Evolutionary conservation across 108 stramenopile species (phyloP).

Genomic region (Skeletonema marinoi): DNA sequence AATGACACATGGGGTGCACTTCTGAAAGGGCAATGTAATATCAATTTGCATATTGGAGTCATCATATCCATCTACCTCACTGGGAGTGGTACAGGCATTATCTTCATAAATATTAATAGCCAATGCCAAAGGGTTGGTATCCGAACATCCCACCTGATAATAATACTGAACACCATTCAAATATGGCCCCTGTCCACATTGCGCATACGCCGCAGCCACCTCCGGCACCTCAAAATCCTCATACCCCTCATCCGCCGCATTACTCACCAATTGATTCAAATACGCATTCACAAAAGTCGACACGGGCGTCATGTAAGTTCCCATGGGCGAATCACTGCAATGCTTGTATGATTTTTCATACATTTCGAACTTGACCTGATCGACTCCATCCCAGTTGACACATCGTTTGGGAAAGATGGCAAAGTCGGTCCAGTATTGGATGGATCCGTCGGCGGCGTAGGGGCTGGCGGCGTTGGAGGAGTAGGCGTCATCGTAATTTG

Average conservation of each 20-base stretch:
- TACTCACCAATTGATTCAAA: conserved; percentile 57
- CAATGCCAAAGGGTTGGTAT: conserved; percentile 33
- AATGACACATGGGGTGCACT: conserved; percentile 81
- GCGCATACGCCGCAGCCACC: conserved; percentile 19
- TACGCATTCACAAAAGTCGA: conserved; percentile 74
- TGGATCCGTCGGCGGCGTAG: conserved; percentile 48
- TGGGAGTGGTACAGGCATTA: conserved; percentile 60
- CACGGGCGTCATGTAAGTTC: conserved; percentile 73
- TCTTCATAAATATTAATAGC: conserved; percentile 83
- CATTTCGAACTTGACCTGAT: conserved; percentile 76
- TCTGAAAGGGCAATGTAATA: conserved; percentile 65
- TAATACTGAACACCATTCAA: conserved; percentile 48
- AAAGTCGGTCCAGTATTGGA: conserved; percentile 84
- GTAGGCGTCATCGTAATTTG: no score
- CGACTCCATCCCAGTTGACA: conserved; percentile 45
- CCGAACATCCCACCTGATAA: conserved; percentile 32
- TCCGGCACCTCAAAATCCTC: conserved; percentile 71
- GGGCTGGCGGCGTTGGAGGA: no score
- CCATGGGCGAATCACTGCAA: conserved; percentile 70
- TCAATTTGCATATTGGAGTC: conserved; percentile 70
- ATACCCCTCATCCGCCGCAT: conserved; percentile 59
- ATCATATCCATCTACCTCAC: conserved; percentile 52
- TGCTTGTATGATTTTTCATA: conserved; percentile 74
- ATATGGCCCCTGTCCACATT: background rate
- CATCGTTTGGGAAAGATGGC: conserved; percentile 80